phyloP scores from a whole-genome alignment of 352 stramenopile species.

The Phytophthora ohioensis region DNA sequence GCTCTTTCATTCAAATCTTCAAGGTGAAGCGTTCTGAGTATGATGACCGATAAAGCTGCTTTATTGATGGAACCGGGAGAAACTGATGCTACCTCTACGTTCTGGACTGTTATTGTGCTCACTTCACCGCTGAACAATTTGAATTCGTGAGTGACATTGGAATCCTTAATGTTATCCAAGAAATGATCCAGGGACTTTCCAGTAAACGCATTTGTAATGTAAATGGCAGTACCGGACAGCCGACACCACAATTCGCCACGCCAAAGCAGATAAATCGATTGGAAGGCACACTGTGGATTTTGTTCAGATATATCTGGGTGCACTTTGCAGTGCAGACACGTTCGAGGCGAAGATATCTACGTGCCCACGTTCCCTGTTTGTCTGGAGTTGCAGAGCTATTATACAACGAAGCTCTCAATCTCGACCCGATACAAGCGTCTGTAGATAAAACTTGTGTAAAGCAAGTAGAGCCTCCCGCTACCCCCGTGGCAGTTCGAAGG shows the following conservation, averaged over 20 bases:
- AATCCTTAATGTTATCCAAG: slow-evolving; percentile 49
- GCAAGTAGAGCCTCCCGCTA: background rate
- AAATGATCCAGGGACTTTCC: slow-evolving; percentile 36
- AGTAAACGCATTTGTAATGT: background rate
- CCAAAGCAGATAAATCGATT: slow-evolving; percentile 31
- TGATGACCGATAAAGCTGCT: slow-evolving; percentile 45
- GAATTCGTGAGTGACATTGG: slow-evolving; percentile 62
- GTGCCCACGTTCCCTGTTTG: slow-evolving; percentile 37
- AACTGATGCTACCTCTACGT: slow-evolving; percentile 3
- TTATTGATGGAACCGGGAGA: slow-evolving; percentile 24
- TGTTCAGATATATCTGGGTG: slow-evolving; percentile 53
- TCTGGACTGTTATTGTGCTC: slow-evolving; percentile 47
- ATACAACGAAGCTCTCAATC: slow-evolving; percentile 35
- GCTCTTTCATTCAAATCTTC: slow-evolving; percentile 48
- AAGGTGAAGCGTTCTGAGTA: slow-evolving; percentile 37
- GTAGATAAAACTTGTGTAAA: background rate
- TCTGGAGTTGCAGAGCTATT: slow-evolving; percentile 31
- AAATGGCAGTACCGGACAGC: slow-evolving; percentile 9
- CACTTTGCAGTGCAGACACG: slow-evolving; percentile 45
- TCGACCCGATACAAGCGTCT: slow-evolving; percentile 11
- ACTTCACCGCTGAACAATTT: slow-evolving; percentile 56
- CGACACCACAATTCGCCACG: slow-evolving; percentile 1
- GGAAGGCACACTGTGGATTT: slow-evolving; percentile 40
- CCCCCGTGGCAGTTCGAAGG: too few species aligned
- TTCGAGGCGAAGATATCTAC: slow-evolving; percentile 4